These are phyloP conservation scores for Xerophyta viscosa DNA, from an alignment of 106 monocot genomes.

Conservation along the genomic window DNA sequence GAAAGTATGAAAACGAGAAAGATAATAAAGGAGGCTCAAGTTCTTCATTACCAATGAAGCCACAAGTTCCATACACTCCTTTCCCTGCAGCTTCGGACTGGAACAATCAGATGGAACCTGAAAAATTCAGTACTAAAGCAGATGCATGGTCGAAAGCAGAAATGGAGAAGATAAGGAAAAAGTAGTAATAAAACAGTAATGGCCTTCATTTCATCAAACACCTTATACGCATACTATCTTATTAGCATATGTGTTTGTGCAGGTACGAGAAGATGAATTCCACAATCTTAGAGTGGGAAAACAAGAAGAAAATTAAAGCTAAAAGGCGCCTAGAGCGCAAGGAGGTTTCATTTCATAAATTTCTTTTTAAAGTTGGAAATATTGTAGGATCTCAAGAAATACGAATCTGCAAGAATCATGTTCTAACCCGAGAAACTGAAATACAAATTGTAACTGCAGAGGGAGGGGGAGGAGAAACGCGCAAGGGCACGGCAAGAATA, in stretches of 20 bases:
- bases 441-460: conserved; percentile 46
- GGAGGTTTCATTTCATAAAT: no score
- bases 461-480: conserved; percentile 28
- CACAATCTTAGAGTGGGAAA: conserved; percentile 57
- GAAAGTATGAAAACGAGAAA: conserved; percentile 13
- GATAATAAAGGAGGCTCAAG: conserved; percentile 2
- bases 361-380: no score
- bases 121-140: conserved; percentile 15
- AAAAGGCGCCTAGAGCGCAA: conserved; percentile 27
- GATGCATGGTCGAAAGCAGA: conserved; percentile 41
- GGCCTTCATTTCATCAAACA: not conserved
- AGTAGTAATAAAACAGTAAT: conserved; percentile 28
- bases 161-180: conserved; percentile 27
- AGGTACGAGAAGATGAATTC: conserved; percentile 37
- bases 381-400: no score
- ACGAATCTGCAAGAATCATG: no score
- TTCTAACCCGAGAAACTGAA: no score
- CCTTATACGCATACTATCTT: not conserved
- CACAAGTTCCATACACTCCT: no score
- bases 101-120: not conserved
- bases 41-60: conserved; percentile 5
- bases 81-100: conserved; percentile 12
- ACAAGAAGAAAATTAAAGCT: conserved; percentile 43
- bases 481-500: conserved; percentile 39
- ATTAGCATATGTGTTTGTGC: not conserved